Percentiles rank a stretch among this genome's conserved stretches.
phyloP scores from a whole-genome alignment of 768 basidiomycete species.

The Xerocomus spinulosus region DNA sequence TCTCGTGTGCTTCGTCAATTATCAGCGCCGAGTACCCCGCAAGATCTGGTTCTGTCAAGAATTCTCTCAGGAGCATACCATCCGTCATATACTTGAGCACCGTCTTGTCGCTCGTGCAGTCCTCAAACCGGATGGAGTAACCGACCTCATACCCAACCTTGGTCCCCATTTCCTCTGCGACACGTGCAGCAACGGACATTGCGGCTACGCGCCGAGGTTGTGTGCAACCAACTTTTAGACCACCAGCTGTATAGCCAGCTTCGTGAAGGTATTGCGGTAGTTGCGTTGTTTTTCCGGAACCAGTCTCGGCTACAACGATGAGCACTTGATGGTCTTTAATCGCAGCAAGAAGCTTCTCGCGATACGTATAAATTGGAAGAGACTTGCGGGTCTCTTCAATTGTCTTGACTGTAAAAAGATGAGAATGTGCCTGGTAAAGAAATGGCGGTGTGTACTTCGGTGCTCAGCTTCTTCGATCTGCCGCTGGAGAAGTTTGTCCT shows the following conservation, averaged over 20 bases:
- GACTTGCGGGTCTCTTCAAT: slow-evolving; percentile 95
- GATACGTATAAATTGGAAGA: slow-evolving; percentile 86
- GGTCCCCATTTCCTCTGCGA: slow-evolving; percentile 97
- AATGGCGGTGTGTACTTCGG: slow-evolving; percentile 54
- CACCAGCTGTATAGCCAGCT: slow-evolving; percentile 87
- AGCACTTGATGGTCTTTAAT: slow-evolving; percentile 90
- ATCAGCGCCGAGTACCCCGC: slow-evolving; percentile 93
- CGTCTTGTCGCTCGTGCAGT: slow-evolving; percentile 99
- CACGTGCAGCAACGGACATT: slow-evolving; percentile 98
- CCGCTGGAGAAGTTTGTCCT: slow-evolving; percentile 77
- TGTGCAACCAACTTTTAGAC: slow-evolving; percentile 83
- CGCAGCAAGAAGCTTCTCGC: slow-evolving; percentile 83
- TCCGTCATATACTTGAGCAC: slow-evolving; percentile 99
- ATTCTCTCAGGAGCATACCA: slow-evolving; percentile 96
- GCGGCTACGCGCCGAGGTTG: slow-evolving; percentile 98
- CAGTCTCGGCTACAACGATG: slow-evolving; percentile 97
- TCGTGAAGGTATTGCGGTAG: slow-evolving; percentile 98
- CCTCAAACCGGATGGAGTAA: slow-evolving; percentile 99
- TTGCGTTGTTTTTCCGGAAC: slow-evolving; percentile 98
- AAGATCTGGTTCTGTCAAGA: slow-evolving; percentile 94
- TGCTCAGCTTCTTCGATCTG: slow-evolving; percentile 92
- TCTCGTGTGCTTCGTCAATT: slow-evolving; percentile 98
- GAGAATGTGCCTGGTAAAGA: neutral
- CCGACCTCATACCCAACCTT: slow-evolving; percentile 98
- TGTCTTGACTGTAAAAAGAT: slow-evolving; percentile 55